Conservation (phyloP, 1,284 basidiomycete genomes). For the Austroboletus niveus region DNA sequence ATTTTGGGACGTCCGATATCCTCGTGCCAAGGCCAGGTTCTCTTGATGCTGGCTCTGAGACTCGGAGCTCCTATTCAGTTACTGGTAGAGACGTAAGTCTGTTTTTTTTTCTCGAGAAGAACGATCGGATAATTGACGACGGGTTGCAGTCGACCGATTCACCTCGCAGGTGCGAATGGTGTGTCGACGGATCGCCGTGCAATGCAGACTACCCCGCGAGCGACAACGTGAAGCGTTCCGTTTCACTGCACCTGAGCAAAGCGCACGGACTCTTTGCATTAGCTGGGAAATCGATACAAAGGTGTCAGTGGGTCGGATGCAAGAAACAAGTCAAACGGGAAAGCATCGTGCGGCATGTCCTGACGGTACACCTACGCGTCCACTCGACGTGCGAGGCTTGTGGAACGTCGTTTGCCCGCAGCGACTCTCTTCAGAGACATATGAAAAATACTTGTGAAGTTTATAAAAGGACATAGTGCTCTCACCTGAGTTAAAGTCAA, state of each 20-base stretch:
- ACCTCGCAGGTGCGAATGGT: conserved; percentile 11
- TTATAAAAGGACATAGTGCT: neutral
- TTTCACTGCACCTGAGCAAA: conserved; percentile 14
- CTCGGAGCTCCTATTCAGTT: too few relatives aligned
- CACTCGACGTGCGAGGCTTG: conserved; percentile 16
- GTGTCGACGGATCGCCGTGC: conserved; percentile 9
- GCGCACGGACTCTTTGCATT: conserved; percentile 7
- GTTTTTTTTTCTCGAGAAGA: too few relatives aligned
- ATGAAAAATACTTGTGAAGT: conserved; percentile 19
- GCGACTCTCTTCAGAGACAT: conserved; percentile 31
- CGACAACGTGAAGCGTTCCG: conserved; percentile 8
- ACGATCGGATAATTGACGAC: too few relatives aligned
- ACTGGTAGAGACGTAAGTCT: too few relatives aligned
- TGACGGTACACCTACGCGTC: conserved; percentile 24
- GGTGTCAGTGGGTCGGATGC: conserved; percentile 24
- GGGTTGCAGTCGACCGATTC: too few relatives aligned
- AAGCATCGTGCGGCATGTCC: conserved; percentile 25
- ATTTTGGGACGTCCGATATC: too few relatives aligned
- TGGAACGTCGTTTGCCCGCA: conserved; percentile 23
- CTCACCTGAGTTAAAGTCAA: neutral
- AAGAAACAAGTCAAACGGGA: conserved; percentile 24
- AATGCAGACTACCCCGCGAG: neutral
- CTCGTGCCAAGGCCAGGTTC: too few relatives aligned
- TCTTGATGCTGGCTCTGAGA: too few relatives aligned
- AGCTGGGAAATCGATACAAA: conserved; percentile 9